Conservation (phyloP, 2,329 filamentous ascomycete genomes). For the Rutstroemia sp. region DNA sequence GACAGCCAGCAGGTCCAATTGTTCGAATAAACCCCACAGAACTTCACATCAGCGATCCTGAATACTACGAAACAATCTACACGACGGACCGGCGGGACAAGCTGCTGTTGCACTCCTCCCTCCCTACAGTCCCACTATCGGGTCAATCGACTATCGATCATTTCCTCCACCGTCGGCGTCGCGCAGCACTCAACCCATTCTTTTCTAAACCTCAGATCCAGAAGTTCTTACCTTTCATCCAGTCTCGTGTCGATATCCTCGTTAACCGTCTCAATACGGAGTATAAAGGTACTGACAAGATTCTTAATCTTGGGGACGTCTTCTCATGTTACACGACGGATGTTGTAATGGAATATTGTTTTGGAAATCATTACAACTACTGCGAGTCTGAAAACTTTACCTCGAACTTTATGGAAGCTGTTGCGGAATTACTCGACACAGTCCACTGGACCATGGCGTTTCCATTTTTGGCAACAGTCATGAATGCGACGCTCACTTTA, state of each 20-base stretch:
- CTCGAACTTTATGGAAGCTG: background rate
- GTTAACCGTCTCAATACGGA: background rate
- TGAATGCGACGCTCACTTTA: background rate
- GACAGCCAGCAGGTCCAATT: conserved; percentile 21
- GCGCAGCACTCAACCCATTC: conserved; percentile 18
- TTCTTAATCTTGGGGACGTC: background rate
- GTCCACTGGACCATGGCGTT: conserved; percentile 1
- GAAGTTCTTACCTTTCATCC: conserved; percentile 1
- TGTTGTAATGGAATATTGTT: conserved; percentile 24
- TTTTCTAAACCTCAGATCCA: conserved; percentile 16
- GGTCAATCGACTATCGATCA: conserved; percentile 14
- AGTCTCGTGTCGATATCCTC: background rate
- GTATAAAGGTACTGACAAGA: background rate
- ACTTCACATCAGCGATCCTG: conserved; percentile 31
- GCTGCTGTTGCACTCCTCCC: conserved; percentile 5
- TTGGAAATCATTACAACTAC: background rate
- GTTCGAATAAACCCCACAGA: conserved; percentile 32
- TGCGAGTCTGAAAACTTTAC: background rate
- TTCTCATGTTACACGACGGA: conserved; percentile 12
- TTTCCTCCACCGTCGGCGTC: conserved; percentile 16
- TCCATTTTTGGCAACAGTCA: background rate
- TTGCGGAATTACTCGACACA: background rate
- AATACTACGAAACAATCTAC: conserved; percentile 36
- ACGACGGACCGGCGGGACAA: conserved; percentile 17
- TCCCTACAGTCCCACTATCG: conserved; percentile 2